Base-by-base conservation (phyloP, 2,329 filamentous ascomycete species). In the Lasiodiplodia citricola region DNA sequence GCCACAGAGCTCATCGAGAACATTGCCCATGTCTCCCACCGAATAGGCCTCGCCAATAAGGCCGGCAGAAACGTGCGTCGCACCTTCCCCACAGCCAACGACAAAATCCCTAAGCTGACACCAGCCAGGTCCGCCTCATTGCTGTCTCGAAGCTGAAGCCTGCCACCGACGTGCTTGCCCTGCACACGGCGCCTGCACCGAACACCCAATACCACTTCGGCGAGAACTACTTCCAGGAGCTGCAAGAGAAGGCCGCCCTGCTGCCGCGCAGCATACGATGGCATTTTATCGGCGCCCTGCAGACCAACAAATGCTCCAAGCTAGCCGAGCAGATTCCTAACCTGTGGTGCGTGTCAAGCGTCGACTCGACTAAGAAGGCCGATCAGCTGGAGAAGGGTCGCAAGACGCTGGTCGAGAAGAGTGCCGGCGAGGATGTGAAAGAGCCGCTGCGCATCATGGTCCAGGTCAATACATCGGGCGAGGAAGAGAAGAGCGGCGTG, bases 71-170 rank as follows among this genome's bases (percentile, higher is more conserved):
- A 78, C 64, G 80, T 80, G 37, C 51, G 67, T 65, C 14, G 14
- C 21, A 4, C 21, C 50, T 25, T 28, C 35, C 5, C 23, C 38
- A 13, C 38, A 41, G n/a, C 57, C 57, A 50, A 10, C 41, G 25
- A 50, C 18, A 41, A 50, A 60, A 60, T 11, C n/a, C 55, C 44
- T 51, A 60, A 67, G 65, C 55, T 58, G 41, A 38, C 44, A 38
- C 28, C 4, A 21, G n/a, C 60, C 73, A 93, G 90, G 87, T 95
- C 71, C 91, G 96, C 57, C 87, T 99, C 50, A 94, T 99, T 52
- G 95, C 96, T 35, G 96, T 99, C 62, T 97, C 94, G 51, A 99
- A 99, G 81, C 86, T 97, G 73, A 98, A 99, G 82, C 95, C 96
- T 16, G 93, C 90, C 69, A 92, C 92, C 75, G 96, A 99, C 79